Percentiles rank a stretch among this genome's conserved stretches.
Evolutionary conservation across 306 rosid species (phyloP).

Genomic region (Carpinus viminea): DNA sequence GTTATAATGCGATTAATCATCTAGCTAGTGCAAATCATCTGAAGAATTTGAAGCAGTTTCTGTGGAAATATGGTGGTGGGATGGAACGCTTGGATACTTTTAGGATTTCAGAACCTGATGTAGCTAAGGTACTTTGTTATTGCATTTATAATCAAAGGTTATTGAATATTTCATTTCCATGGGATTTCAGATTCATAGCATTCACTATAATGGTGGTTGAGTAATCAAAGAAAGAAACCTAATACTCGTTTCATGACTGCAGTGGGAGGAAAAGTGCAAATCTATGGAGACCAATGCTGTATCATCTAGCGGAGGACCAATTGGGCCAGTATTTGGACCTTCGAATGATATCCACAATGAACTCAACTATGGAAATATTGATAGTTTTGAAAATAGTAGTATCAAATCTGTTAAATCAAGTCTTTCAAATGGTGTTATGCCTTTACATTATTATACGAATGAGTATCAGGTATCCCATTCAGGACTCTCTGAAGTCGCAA

Average conservation of each 20-base stretch:
- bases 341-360: constrained; percentile 89
- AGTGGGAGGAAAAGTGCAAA: constrained; percentile 87
- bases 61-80: constrained; percentile 77
- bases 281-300: constrained; percentile 42
- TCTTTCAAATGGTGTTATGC: constrained; percentile 77
- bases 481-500: constrained; percentile 42
- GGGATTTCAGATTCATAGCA: neutral
- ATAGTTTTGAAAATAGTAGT: constrained; percentile 64
- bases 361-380: constrained; percentile 61
- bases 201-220: neutral
- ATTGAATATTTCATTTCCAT: neutral
- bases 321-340: constrained; percentile 43
- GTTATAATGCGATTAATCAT: constrained; percentile 74
- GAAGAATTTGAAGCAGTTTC: constrained; percentile 80
- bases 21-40: constrained; percentile 65
- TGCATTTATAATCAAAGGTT: neutral
- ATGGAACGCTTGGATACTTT: constrained; percentile 49
- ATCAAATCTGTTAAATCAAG: constrained; percentile 52
- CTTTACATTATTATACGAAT: constrained; percentile 84
- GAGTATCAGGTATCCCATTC: constrained; percentile 89
- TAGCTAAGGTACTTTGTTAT: constrained; percentile 52
- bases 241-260: constrained; percentile 32
- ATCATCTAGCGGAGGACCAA: constrained; percentile 34
- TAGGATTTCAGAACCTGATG: constrained; percentile 56
- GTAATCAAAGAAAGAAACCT: neutral